These are phyloP conservation scores for Hypoxylon sp. DNA, from an alignment of 2,329 filamentous ascomycete species.

Conservation along the genomic window DNA sequence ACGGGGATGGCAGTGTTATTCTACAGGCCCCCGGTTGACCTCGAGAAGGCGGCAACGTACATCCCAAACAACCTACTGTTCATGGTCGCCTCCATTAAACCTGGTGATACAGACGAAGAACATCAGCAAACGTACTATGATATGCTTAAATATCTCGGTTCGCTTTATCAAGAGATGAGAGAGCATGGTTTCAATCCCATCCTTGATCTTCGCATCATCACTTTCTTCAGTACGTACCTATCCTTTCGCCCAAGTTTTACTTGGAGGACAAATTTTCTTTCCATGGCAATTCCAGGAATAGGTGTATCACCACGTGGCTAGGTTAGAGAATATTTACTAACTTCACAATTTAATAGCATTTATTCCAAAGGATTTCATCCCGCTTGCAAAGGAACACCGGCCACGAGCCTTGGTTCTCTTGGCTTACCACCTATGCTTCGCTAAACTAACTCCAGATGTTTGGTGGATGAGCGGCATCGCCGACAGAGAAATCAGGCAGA, in stretches of 20 bases:
- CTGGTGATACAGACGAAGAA: constrained; percentile 60
- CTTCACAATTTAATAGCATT: constrained; percentile 54
- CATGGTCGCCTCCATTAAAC: constrained; percentile 64
- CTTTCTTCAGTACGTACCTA: constrained; percentile 61
- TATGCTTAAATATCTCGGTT: constrained; percentile 65
- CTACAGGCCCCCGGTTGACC: constrained; percentile 64
- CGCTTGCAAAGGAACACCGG: constrained; percentile 59
- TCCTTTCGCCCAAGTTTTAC: not conserved
- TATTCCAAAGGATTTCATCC: constrained; percentile 61
- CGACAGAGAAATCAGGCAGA: constrained; percentile 62
- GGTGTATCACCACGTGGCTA: not conserved
- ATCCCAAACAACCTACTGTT: constrained; percentile 66
- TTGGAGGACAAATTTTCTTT: not conserved
- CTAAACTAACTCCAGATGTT: constrained; percentile 59
- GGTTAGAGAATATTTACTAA: constrained; percentile 10
- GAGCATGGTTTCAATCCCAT: constrained; percentile 61
- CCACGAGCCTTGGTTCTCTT: constrained; percentile 67
- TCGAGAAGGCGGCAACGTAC: constrained; percentile 58
- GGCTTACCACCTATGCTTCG: constrained; percentile 67
- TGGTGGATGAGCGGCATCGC: constrained; percentile 69
- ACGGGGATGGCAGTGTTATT: constrained; percentile 66
- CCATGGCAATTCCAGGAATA: not conserved
- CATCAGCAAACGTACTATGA: constrained; percentile 61
- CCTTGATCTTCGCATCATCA: constrained; percentile 66
- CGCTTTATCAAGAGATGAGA: constrained; percentile 65